Evolutionary conservation across 1,284 basidiomycete genomes (phyloP).

Genomic region (Moniliella sp.): DNA sequence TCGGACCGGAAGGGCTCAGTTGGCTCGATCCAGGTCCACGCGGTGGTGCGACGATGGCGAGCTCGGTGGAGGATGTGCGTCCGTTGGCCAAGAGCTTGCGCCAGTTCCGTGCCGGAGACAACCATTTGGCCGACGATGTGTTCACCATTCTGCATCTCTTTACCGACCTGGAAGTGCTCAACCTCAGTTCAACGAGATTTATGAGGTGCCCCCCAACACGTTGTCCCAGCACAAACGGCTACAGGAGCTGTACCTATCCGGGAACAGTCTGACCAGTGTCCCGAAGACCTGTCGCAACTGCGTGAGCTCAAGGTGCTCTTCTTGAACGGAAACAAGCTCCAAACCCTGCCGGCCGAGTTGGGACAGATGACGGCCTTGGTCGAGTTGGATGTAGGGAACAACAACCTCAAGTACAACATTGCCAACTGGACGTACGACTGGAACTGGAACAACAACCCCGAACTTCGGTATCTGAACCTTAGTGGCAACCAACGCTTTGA

Average conservation of each 20-base stretch:
- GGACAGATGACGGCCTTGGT: constrained; percentile 59
- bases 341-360: constrained; percentile 73
- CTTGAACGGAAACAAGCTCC: constrained; percentile 79
- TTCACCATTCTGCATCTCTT: constrained; percentile 56
- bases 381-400: constrained; percentile 79
- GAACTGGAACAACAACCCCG: constrained; percentile 98
- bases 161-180: constrained; percentile 44
- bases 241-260: constrained; percentile 73
- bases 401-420: constrained; percentile 87
- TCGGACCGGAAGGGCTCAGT: constrained; percentile 23
- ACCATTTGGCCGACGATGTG: constrained; percentile 60
- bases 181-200: constrained; percentile 90
- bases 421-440: constrained; percentile 98
- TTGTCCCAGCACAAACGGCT: constrained; percentile 50
- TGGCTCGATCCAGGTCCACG: constrained; percentile 12
- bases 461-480: constrained; percentile 68
- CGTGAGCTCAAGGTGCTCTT: constrained; percentile 41
- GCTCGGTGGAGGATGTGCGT: constrained; percentile 34
- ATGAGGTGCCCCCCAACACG: constrained; percentile 52
- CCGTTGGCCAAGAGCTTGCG: constrained; percentile 54
- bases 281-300: constrained; percentile 41
- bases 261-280: constrained; percentile 71
- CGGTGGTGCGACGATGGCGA: constrained; percentile 5
- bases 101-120: constrained; percentile 69
- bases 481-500: constrained; percentile 72